phyloP scores from a whole-genome alignment of 2,329 filamentous ascomycete genomes.

The Aspergillus luchuensis region DNA sequence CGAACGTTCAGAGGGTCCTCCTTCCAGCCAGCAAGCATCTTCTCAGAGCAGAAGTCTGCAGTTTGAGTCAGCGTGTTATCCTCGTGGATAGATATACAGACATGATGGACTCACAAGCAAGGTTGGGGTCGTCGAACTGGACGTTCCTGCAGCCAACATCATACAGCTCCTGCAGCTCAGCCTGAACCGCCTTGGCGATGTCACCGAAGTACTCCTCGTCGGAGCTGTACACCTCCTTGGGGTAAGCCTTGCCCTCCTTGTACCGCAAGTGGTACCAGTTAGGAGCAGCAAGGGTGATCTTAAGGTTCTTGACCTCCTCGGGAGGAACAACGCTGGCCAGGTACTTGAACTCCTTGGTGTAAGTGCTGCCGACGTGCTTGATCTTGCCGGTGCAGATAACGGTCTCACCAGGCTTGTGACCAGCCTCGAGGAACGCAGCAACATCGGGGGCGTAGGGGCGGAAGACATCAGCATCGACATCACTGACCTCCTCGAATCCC shows the following conservation, averaged over 20 bases:
- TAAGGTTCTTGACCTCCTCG: constrained; percentile 65
- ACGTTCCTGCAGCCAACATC: constrained; percentile 65
- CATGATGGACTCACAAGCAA: constrained; percentile 62
- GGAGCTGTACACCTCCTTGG: constrained; percentile 57
- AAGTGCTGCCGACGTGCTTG: constrained; percentile 58
- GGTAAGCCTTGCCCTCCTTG: constrained; percentile 58
- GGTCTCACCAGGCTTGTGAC: constrained; percentile 58
- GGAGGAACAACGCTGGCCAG: constrained; percentile 62
- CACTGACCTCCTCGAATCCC: constrained; percentile 57
- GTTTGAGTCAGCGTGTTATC: background rate
- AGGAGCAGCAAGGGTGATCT: constrained; percentile 68
- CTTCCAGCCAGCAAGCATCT: constrained; percentile 70
- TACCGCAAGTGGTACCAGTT: constrained; percentile 71
- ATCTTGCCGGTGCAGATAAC: constrained; percentile 62
- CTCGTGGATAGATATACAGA: background rate
- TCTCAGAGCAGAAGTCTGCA: constrained; percentile 70
- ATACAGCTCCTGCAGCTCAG: constrained; percentile 63
- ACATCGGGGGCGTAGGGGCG: constrained; percentile 63
- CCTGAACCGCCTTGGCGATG: constrained; percentile 66
- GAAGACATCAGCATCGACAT: constrained; percentile 55
- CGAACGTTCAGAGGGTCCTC: constrained; percentile 68
- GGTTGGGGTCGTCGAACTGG: constrained; percentile 68
- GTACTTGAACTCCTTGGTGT: constrained; percentile 61
- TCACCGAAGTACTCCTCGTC: constrained; percentile 66
- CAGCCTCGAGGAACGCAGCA: constrained; percentile 62